Conservation (phyloP, 768 basidiomycete genomes). For the Tulasnella sp. region DNA sequence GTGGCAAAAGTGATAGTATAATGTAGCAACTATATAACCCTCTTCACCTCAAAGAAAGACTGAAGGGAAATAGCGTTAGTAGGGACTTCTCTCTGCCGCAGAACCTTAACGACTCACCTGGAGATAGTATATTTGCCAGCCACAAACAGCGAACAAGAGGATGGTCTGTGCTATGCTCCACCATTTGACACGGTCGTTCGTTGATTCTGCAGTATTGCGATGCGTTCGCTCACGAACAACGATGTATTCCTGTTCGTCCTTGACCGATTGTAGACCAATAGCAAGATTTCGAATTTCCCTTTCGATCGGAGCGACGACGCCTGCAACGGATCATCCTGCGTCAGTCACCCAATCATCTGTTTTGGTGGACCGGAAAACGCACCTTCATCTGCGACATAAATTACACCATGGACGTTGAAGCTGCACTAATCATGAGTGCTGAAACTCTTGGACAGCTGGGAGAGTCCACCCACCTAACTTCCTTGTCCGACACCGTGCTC, state of each 20-base stretch:
- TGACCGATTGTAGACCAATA: conserved; percentile 77
- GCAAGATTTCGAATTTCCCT: conserved; percentile 86
- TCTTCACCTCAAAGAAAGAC: conserved; percentile 90
- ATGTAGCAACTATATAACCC: conserved; percentile 58
- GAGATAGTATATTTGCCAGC: conserved; percentile 96
- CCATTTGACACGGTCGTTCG: conserved; percentile 96
- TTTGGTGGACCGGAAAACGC: not conserved
- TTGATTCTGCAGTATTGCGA: conserved; percentile 89
- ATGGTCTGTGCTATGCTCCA: conserved; percentile 92
- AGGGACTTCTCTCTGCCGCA: conserved; percentile 19
- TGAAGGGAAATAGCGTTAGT: conserved; percentile 32
- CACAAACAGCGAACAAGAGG: conserved; percentile 84
- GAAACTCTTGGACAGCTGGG: not conserved
- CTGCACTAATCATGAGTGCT: conserved; percentile 40
- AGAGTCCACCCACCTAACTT: conserved; percentile 63
- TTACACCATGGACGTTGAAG: conserved; percentile 97
- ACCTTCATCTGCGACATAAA: conserved; percentile 91
- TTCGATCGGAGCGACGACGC: conserved; percentile 91
- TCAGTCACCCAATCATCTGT: not conserved
- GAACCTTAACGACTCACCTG: conserved; percentile 51
- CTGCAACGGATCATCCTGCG: conserved; percentile 36
- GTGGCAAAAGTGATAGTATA: not conserved
- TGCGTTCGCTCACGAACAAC: conserved; percentile 89
- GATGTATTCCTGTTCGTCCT: conserved; percentile 99
- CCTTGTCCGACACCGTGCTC: conserved; percentile 94